Evolutionary conservation across 1,284 basidiomycete genomes (phyloP).

Genomic region (Marasmius fiardii): DNA sequence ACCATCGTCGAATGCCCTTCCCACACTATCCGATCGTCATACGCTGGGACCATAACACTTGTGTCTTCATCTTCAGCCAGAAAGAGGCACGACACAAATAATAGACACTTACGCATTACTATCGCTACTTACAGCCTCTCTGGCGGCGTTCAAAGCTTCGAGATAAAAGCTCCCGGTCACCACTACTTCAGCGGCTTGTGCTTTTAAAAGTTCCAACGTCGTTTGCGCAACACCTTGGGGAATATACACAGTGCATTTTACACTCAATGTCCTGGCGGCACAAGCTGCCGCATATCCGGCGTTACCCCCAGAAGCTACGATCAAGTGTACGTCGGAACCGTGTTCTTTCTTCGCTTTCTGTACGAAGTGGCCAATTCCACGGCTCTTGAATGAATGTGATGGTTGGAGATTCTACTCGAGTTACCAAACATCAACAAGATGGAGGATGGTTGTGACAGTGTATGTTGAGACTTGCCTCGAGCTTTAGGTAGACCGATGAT

Average conservation of each 20-base stretch:
- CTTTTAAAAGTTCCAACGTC: conserved; percentile 47
- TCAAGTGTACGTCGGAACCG: conserved; percentile 52
- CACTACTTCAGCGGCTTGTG: conserved; percentile 53
- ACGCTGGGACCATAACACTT: conserved; percentile 66
- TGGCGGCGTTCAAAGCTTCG: conserved; percentile 50
- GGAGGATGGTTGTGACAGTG: background rate
- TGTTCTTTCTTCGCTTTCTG: conserved; percentile 45
- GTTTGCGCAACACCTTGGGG: conserved; percentile 47
- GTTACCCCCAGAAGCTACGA: conserved; percentile 73
- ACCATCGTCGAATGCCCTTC: conserved; percentile 73
- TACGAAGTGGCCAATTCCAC: conserved; percentile 64
- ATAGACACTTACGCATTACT: conserved; percentile 46
- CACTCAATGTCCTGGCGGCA: conserved; percentile 48
- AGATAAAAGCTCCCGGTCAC: conserved; percentile 53
- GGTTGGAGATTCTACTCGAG: conserved; percentile 61
- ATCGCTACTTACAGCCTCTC: conserved; percentile 38
- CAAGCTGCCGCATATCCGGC: conserved; percentile 69
- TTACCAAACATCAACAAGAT: background rate
- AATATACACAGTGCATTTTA: conserved; percentile 65
- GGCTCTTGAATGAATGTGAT: conserved; percentile 71
- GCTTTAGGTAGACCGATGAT: conserved; percentile 59
- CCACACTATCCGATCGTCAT: conserved; percentile 66
- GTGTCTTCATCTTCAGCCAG: background rate
- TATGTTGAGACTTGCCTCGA: conserved; percentile 46
- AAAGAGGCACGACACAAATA: background rate